Conservation (phyloP, 768 basidiomycete genomes). For the Mycena maculata region DNA sequence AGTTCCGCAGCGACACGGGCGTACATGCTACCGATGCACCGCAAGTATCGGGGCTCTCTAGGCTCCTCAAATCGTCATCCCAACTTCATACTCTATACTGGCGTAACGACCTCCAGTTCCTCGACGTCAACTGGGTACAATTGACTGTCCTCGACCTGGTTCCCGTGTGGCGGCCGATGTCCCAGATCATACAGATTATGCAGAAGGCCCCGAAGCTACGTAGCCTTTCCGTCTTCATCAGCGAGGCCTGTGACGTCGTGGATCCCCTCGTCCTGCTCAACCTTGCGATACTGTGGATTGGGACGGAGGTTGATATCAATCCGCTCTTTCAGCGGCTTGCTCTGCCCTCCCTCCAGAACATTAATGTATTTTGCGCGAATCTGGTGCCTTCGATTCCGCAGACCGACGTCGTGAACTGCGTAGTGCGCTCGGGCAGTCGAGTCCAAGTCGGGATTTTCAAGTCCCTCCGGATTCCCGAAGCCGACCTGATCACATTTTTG, state of each 20-base stretch:
- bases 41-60: conserved; percentile 16
- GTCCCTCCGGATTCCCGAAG: conserved; percentile 19
- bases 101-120: conserved; percentile 9
- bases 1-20: conserved; percentile 6
- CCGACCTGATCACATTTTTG: conserved; percentile 22
- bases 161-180: conserved; percentile 24
- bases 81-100: conserved; percentile 26
- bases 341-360: conserved; percentile 19
- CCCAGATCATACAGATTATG: conserved; percentile 14
- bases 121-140: conserved; percentile 16
- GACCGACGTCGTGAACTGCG: conserved; percentile 1
- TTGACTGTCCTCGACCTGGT: conserved; percentile 27
- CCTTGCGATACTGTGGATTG: conserved; percentile 27
- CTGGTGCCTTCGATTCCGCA: conserved; percentile 7
- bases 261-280: conserved; percentile 9
- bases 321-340: conserved; percentile 21
- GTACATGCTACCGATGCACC: neutral
- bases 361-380: conserved; percentile 21
- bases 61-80: conserved; percentile 15
- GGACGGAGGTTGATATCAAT: conserved; percentile 10
- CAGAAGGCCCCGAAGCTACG: conserved; percentile 26
- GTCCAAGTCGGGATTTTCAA: conserved; percentile 11
- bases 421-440: conserved; percentile 4
- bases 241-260: neutral
- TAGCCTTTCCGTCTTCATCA: conserved; percentile 16